Conservation (phyloP, 2,329 filamentous ascomycete genomes). For the Scedosporium minutisporum region DNA sequence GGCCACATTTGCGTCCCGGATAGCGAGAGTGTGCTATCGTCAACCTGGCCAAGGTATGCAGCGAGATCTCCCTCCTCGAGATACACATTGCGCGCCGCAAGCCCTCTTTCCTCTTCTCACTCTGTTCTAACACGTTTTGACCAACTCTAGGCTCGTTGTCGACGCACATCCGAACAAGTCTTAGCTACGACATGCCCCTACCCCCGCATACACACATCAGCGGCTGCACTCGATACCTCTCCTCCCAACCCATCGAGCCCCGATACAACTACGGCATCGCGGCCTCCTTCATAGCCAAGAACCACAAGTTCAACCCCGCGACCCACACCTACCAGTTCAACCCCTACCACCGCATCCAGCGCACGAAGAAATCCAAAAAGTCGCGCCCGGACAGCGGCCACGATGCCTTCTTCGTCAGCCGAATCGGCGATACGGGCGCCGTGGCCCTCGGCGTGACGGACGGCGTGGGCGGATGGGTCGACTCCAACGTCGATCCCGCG, state of each 20-base stretch:
- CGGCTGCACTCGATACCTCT: background rate
- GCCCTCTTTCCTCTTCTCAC: background rate
- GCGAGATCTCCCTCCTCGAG: background rate
- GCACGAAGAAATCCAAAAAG: slow-evolving; percentile 41
- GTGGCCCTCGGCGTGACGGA: slow-evolving; percentile 87
- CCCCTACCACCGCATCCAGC: slow-evolving; percentile 49
- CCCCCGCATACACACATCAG: background rate
- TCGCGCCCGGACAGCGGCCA: slow-evolving; percentile 73
- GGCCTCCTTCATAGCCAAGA: slow-evolving; percentile 67
- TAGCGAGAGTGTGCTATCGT: slow-evolving; percentile 3
- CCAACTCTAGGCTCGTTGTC: background rate
- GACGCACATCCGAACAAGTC: background rate
- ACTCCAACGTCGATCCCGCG: slow-evolving; percentile 85
- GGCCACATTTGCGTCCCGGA: slow-evolving; percentile 1
- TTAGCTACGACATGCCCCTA: background rate
- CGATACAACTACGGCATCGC: slow-evolving; percentile 60
- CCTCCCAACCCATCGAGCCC: slow-evolving; percentile 10
- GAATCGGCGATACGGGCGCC: slow-evolving; percentile 59
- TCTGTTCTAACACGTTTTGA: background rate
- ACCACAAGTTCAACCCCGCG: slow-evolving; percentile 56
- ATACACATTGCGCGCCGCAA: no score
- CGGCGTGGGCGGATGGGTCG: slow-evolving; percentile 90
- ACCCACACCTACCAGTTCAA: slow-evolving; percentile 66
- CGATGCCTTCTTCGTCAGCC: slow-evolving; percentile 89
- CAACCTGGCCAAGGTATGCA: slow-evolving; percentile 1